Percentiles rank a stretch among this genome's conserved stretches.
Conservation (phyloP, 2,329 filamentous ascomycete species). For the Penicillium sp. region DNA sequence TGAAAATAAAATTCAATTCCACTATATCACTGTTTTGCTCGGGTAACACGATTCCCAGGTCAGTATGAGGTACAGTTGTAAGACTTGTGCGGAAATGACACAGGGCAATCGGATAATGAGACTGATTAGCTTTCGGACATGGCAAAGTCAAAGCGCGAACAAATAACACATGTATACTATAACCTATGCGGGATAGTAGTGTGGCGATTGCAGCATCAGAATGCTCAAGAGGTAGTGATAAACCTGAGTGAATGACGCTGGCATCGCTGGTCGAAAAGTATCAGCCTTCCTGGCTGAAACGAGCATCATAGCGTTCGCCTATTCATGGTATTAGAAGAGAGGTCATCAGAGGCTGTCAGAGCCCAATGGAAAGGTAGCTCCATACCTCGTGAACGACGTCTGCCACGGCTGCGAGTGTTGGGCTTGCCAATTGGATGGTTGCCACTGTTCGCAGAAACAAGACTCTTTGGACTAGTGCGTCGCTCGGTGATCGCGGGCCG, state of each 20-base stretch:
- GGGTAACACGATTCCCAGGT: background rate
- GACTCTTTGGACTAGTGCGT: constrained; percentile 26
- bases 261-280: background rate
- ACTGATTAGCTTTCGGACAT: background rate
- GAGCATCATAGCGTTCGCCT: constrained; percentile 32
- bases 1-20: constrained; percentile 20
- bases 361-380: background rate
- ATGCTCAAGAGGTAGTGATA: background rate
- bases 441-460: constrained; percentile 28
- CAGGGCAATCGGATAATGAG: background rate
- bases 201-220: background rate
- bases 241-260: background rate
- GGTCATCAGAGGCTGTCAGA: background rate
- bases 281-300: constrained; percentile 24
- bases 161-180: background rate
- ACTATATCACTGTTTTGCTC: background rate
- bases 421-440: constrained; percentile 6
- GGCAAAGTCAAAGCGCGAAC: background rate
- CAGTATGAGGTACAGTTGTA: background rate
- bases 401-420: constrained; percentile 13
- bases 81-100: background rate
- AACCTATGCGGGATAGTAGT: background rate
- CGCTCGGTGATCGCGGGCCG: constrained; percentile 13
- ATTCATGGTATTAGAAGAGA: constrained; percentile 4
- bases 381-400: constrained; percentile 29